Evolutionary conservation across 371 early-diverging fungal genomes (phyloP).

Genomic region (Mortierella sp.): DNA sequence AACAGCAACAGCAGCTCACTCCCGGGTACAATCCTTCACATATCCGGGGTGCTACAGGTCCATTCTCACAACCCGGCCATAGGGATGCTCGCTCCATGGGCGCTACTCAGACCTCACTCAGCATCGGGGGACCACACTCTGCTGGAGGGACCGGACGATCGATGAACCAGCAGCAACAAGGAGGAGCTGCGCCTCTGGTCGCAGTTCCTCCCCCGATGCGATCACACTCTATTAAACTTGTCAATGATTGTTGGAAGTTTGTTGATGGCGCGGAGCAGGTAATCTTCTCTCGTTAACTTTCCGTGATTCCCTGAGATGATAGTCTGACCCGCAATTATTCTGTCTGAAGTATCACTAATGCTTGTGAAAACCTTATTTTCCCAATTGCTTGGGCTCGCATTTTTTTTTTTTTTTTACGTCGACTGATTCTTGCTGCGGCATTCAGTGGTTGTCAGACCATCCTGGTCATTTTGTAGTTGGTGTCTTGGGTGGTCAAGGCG

Average conservation of each 20-base stretch:
- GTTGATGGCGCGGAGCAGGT: conserved; percentile 45
- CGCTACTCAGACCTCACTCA: conserved; percentile 20
- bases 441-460: conserved; percentile 65
- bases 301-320: too few relatives aligned
- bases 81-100: conserved; percentile 25
- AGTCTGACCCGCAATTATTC: not conserved
- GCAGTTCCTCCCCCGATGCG: conserved; percentile 39
- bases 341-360: too few relatives aligned
- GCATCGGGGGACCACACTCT: conserved; percentile 25
- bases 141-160: conserved; percentile 32
- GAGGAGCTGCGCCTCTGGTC: conserved; percentile 15
- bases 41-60: conserved; percentile 12
- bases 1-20: too few relatives aligned
- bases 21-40: too few relatives aligned
- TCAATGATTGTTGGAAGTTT: conserved; percentile 40
- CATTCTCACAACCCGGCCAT: conserved; percentile 40
- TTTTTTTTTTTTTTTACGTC: not conserved
- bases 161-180: not conserved
- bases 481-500: conserved; percentile 74
- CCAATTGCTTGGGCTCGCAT: not conserved
- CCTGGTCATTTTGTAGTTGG: conserved; percentile 86
- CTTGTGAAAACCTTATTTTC: not conserved
- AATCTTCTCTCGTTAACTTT: conserved; percentile 1
- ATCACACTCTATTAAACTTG: conserved; percentile 30
- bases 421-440: not conserved